A percentile compares a stretch with the other conserved stretches of the same genome.
phyloP scores from a whole-genome alignment of 106 monocot species.

The Amphibolis antarctica region DNA sequence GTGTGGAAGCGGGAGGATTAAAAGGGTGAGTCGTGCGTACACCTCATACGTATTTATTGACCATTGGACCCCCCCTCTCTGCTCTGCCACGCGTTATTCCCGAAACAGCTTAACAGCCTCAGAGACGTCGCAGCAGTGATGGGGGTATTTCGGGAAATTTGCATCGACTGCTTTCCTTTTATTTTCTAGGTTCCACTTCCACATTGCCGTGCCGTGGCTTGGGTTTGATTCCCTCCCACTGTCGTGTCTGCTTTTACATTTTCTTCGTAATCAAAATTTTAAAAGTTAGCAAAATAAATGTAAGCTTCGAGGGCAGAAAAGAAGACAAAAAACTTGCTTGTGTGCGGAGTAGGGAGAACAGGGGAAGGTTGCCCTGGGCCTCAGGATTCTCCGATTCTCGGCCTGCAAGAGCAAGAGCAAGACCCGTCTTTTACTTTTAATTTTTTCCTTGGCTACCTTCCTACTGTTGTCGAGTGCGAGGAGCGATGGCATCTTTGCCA shows the following conservation, averaged over 20 bases:
- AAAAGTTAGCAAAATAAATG: no score
- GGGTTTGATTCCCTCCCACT: no score
- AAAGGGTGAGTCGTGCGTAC: neutral
- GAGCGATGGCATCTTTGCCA: slow-evolving; percentile 11
- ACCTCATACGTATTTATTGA: slow-evolving; percentile 4
- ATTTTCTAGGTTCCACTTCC: no score
- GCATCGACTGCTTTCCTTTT: neutral
- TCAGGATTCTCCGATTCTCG: neutral
- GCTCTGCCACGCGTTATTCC: neutral
- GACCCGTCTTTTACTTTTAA: slow-evolving; percentile 3
- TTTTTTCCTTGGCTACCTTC: neutral
- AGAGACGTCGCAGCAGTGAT: neutral
- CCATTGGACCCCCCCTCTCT: no score
- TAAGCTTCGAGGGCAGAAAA: no score
- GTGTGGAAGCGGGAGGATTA: neutral
- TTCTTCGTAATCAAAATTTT: no score
- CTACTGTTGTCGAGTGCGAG: neutral
- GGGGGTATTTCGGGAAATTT: neutral
- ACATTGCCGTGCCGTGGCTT: neutral
- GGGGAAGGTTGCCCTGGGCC: no score
- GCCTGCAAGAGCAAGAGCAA: no score
- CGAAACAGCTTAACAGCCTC: neutral
- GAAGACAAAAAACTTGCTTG: no score
- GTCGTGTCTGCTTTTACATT: no score
- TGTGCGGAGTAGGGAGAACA: no score